Base-by-base conservation (phyloP, 768 basidiomycete species). In the Tricholoma furcatifolium region DNA sequence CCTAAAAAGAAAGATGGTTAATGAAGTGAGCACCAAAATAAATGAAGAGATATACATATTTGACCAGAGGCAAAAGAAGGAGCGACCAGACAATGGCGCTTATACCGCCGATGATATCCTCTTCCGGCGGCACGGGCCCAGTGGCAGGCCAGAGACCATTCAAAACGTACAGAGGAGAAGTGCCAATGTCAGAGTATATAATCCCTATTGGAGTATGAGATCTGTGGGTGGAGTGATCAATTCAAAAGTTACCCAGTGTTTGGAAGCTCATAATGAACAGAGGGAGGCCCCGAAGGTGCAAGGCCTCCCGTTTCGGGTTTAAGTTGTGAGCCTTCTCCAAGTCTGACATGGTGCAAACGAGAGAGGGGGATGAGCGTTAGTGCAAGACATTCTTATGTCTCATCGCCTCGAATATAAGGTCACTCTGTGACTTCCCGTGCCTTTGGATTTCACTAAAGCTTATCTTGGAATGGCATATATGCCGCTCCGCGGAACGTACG, bases 71-170 rank as follows among this genome's bases (percentile, higher is more conserved):
- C 17, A 85, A 59, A 21, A 87, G 67, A 0, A 82, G 81, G 31
- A 88, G 62, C 2, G 83, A 66, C 85, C 84, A 87, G 32, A 87
- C 60, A 51, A 87, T 85, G 17, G 83, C 82, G 52, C 78, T 81
- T 42, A 87, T 56, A 4, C 78, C 80, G 0, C 85, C 85, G 46
- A 88, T 79, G 14, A 85, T 66, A 61, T 87, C 85, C 54, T 88
- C 85, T 47, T 70, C 58, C 0, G 76, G 66, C 0, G 85, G 85
- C 0, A 71, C 62, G 12, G 74, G 71, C 0, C 78, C 79, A 4
- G 59, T 50, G 1, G 78, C 35, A 2, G 82, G 74, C 79, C 82
- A 87, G 12, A 87, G 78, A 8, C 84, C 84, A 60, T 85, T 85
- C 24, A 87, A 63, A 2, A 82, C 79, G 64, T 87, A 87, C 12